phyloP scores from a whole-genome alignment of 768 basidiomycete genomes.

The Pholiota conissans region DNA sequence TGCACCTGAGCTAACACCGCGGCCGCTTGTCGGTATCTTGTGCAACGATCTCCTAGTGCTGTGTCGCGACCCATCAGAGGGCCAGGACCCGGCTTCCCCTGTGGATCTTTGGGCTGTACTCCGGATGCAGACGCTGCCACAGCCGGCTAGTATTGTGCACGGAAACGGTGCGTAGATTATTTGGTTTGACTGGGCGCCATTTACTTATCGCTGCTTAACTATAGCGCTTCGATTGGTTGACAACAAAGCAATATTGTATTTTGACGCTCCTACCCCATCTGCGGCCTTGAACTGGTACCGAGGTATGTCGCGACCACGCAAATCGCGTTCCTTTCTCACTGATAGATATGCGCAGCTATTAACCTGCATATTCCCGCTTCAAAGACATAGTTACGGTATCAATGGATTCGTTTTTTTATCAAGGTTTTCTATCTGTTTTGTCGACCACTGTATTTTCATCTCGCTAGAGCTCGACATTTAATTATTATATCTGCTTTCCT shows the following conservation, averaged over 20 bases:
- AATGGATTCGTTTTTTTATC: constrained; percentile 1
- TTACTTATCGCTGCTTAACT: constrained; percentile 4
- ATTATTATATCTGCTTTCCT: constrained; percentile 20
- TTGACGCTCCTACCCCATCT: constrained; percentile 81
- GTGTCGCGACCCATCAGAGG: constrained; percentile 83
- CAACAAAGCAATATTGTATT: constrained; percentile 90
- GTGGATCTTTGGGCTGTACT: constrained; percentile 98
- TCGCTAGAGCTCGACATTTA: constrained; percentile 22
- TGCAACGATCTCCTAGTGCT: constrained; percentile 94
- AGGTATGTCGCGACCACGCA: constrained; percentile 45
- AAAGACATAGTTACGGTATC: constrained; percentile 48
- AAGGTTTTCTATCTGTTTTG: constrained; percentile 12
- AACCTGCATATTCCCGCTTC: constrained; percentile 87
- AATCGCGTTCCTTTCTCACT: neutral
- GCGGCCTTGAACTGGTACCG: constrained; percentile 90
- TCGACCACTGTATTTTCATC: constrained; percentile 19
- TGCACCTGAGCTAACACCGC: constrained; percentile 80
- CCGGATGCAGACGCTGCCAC: constrained; percentile 90
- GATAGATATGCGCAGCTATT: constrained; percentile 54
- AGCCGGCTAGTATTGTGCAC: constrained; percentile 88
- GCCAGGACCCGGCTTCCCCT: constrained; percentile 65
- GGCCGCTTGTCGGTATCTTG: constrained; percentile 76
- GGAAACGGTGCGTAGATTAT: constrained; percentile 61
- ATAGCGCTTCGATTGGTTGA: constrained; percentile 87
- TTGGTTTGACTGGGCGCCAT: neutral